Evolutionary conservation across 139 green algal species (phyloP), one percentile per base, ranked within the genome.

Genomic region (Deuterostichococcus epilithicus): DNA sequence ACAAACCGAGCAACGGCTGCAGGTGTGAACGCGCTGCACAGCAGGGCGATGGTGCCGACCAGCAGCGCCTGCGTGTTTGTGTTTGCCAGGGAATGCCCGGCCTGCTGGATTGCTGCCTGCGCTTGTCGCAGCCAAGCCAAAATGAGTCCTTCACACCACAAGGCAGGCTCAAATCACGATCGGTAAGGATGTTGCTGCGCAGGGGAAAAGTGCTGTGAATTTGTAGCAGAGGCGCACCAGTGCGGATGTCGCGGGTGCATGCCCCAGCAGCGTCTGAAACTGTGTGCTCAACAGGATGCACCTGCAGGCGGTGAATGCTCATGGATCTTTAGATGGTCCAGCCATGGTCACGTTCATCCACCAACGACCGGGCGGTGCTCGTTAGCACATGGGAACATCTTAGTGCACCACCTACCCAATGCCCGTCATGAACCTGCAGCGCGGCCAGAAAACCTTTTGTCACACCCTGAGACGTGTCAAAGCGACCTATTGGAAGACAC

Each of bases 361-460:
- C n/a, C n/a, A n/a, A n/a, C n/a, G n/a, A n/a, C n/a, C n/a, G n/a
- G n/a, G n/a, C n/a, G n/a, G n/a, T n/a, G n/a, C n/a, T n/a, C n/a
- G n/a, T n/a, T n/a, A n/a, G n/a, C n/a, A n/a, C n/a, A n/a, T n/a
- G n/a, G n/a, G n/a, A n/a, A n/a, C n/a, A n/a, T n/a, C n/a, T n/a
- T n/a, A n/a, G n/a, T n/a, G n/a, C n/a, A n/a, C n/a, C n/a, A n/a
- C 52, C 3, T 20, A 63, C 30, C 78, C 78, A 39, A 83, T 79
- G 38, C 78, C 78, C 33, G 73, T 76, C 78, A 83, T 83, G 73
- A 83, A 83, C 28, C n/a, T n/a, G n/a, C n/a, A n/a, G n/a, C n/a
- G n/a, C n/a, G n/a, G n/a, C n/a, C n/a, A n/a, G n/a, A n/a, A n/a
- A n/a, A n/a, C n/a, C n/a, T n/a, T n/a, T n/a, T n/a, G n/a, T n/a